Evolutionary conservation across 768 basidiomycete species (phyloP), one percentile per base, ranked within the genome.

Genomic region (Tubosaeta sp.): DNA sequence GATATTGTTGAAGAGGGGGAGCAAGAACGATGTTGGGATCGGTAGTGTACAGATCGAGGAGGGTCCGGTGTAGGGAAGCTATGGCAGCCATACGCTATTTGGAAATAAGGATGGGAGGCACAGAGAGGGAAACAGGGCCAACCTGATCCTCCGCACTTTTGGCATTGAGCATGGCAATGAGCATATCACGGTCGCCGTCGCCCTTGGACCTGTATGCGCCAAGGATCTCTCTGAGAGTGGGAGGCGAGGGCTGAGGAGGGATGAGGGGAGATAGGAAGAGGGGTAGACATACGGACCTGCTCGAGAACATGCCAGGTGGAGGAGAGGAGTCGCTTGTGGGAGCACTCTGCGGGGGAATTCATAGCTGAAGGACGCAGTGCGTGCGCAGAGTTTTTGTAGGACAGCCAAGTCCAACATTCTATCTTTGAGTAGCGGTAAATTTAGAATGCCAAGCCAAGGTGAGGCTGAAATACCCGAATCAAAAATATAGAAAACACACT

Each of bases 131-230:
- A 54, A 29, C 16, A 38, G 24, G 24, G 62, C 81, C 36, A 57
- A 90, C 91, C 80, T 95, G 88, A 65, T 96, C 94, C 67, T 96
- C 94, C 12, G 94, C 86, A 41, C 84, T 80, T 74, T 96, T 96
- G 63, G 93, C 92, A 53, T 87, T 91, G 44, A 96, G 76, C 79
- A 96, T 88, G 58, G 90, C 82, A 31, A 95, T 77, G 19, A 96
- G 76, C 82, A 94, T 87, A 46, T 94, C 91, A 21, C 93, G 79
- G 75, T 96, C 94, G 38, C 91, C 93, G 54, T 94, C 90, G 53
- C 94, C 94, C 62, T 85, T 89, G 34, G 82, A 71, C 50, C 80
- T 78, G 73, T 94, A 96, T 8, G 93, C 92, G 34, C 80, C 78
- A 22, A 96, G 82, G 38, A 96, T 93, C 59, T 94, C 91, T 43